Percentiles rank a stretch among this genome's conserved stretches.
These are phyloP conservation scores for Asterophora lycoperdoides DNA, from an alignment of 768 basidiomycete species.

Conservation along the genomic window DNA sequence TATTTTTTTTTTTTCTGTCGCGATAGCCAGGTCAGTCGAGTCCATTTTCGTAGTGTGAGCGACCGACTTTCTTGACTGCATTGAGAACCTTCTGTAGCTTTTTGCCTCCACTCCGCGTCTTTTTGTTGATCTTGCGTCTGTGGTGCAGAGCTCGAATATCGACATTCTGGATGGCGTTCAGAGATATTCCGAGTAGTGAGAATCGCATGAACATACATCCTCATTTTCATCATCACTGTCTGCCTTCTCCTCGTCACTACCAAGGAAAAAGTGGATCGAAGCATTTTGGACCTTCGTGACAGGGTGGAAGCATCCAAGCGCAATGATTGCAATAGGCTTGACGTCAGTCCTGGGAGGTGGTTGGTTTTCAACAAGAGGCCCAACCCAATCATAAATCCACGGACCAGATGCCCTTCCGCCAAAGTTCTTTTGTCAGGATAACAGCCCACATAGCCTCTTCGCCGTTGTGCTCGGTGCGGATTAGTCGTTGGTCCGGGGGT, in stretches of 20 bases:
- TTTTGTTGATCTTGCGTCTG: constrained; percentile 90
- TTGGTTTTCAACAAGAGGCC: background rate
- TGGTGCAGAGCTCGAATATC: constrained; percentile 78
- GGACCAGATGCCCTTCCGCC: constrained; percentile 89
- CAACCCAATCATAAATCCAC: constrained; percentile 14
- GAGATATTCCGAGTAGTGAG: background rate
- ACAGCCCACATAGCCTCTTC: constrained; percentile 99
- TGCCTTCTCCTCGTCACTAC: constrained; percentile 70
- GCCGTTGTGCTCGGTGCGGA: constrained; percentile 40
- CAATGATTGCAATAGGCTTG: constrained; percentile 89
- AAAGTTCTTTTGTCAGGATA: constrained; percentile 87
- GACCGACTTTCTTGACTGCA: constrained; percentile 63
- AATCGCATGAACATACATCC: constrained; percentile 30
- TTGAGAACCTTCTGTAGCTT: constrained; percentile 74
- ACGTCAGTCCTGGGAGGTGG: constrained; percentile 64
- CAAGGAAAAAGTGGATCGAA: constrained; percentile 95
- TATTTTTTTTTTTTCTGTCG: constrained; percentile 34
- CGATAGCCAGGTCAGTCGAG: background rate
- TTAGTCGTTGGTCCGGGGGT: constrained; percentile 34
- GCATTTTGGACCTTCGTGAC: constrained; percentile 91
- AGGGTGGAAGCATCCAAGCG: constrained; percentile 91
- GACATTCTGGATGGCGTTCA: constrained; percentile 39
- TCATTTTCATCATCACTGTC: constrained; percentile 72
- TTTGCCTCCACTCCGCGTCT: constrained; percentile 78
- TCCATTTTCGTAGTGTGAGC: background rate